phyloP scores from a whole-genome alignment of 495 filamentous ascomycete species.

The Penicillium manginii region DNA sequence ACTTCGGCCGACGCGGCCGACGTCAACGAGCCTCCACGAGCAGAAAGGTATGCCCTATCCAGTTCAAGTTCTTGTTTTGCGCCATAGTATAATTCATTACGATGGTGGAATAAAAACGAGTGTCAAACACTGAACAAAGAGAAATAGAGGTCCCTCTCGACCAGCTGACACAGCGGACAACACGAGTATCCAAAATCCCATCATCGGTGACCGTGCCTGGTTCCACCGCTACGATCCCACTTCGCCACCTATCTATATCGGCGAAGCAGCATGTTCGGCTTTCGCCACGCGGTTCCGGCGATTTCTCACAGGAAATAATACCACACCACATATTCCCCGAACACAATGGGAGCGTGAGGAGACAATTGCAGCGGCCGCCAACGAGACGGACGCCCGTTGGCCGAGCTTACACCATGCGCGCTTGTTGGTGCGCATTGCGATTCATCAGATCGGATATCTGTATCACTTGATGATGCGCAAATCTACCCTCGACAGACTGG shows the following conservation, averaged over 20 bases:
- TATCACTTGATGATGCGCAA: constrained; percentile 50
- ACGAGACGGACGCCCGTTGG: constrained; percentile 39
- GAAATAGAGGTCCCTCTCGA: constrained; percentile 24
- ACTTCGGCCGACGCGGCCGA: constrained; percentile 38
- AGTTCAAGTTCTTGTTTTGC: too few species aligned
- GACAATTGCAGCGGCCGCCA: constrained; percentile 37
- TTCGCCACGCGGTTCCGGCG: constrained; percentile 52
- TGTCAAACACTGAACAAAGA: background rate
- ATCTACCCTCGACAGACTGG: constrained; percentile 46
- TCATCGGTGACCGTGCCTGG: constrained; percentile 50
- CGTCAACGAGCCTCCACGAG: constrained; percentile 18
- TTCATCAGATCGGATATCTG: constrained; percentile 43
- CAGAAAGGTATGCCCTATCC: constrained; percentile 14
- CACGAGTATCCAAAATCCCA: constrained; percentile 41
- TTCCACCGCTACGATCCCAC: constrained; percentile 49
- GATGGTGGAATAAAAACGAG: too few species aligned
- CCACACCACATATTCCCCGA: constrained; percentile 43
- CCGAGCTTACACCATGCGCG: constrained; percentile 46
- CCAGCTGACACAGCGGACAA: constrained; percentile 34
- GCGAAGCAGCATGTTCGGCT: constrained; percentile 51
- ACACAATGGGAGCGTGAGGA: constrained; percentile 47
- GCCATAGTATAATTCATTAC: background rate
- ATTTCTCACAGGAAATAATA: constrained; percentile 44
- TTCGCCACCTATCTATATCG: constrained; percentile 49
- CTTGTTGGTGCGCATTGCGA: constrained; percentile 45